Evolutionary conservation across 2,329 filamentous ascomycete species (phyloP).

Genomic region (Aureobasidium musti): DNA sequence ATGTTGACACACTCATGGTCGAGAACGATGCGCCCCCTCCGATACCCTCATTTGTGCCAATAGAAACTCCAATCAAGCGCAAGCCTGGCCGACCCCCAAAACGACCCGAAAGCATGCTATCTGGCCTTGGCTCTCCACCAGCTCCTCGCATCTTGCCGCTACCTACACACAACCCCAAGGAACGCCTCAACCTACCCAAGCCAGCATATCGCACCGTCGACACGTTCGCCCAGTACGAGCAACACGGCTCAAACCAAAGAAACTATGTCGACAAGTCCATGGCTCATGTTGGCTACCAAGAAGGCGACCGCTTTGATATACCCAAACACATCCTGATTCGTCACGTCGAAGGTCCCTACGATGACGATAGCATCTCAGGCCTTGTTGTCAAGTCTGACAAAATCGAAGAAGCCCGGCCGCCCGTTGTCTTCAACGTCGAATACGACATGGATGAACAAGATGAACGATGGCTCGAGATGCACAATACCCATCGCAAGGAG

Average conservation of each 20-base stretch:
- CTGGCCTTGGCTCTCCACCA: constrained; percentile 60
- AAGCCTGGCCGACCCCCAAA: constrained; percentile 67
- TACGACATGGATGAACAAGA: constrained; percentile 99
- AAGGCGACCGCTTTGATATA: constrained; percentile 84
- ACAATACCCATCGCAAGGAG: constrained; percentile 74
- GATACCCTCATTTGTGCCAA: constrained; percentile 33
- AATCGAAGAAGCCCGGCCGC: constrained; percentile 55
- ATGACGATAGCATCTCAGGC: constrained; percentile 60
- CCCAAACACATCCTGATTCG: constrained; percentile 71
- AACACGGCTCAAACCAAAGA: constrained; percentile 78
- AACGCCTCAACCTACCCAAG: constrained; percentile 74
- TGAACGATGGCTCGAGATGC: constrained; percentile 87
- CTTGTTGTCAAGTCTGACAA: constrained; percentile 57
- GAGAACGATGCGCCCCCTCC: constrained; percentile 18
- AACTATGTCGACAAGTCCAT: constrained; percentile 90
- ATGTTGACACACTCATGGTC: constrained; percentile 4
- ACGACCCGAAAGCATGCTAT: constrained; percentile 62
- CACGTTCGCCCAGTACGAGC: constrained; percentile 77
- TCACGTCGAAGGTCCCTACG: constrained; percentile 62
- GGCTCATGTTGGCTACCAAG: constrained; percentile 94
- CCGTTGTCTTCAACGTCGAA: constrained; percentile 75
- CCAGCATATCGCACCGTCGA: constrained; percentile 76
- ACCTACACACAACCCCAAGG: constrained; percentile 76
- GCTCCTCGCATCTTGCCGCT: constrained; percentile 71
- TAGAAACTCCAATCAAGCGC: constrained; percentile 52